Base-by-base conservation (phyloP, 2,329 filamentous ascomycete species). In the Phyllosticta citrichinensis region DNA sequence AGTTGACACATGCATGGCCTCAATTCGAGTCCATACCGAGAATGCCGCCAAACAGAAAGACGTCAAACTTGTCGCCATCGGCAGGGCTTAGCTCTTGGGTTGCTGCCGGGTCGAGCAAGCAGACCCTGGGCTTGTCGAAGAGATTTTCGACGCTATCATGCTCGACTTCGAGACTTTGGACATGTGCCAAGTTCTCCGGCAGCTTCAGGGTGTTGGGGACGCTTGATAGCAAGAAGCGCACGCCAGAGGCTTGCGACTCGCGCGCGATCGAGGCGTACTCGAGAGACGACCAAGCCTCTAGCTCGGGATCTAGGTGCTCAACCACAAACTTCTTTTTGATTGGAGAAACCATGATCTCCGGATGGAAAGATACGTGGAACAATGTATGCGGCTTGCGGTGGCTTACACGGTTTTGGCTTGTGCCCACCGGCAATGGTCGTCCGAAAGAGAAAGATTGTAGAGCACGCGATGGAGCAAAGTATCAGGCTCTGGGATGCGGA, bases 21-120 rank as follows among this genome's bases (percentile, higher is more conserved):
- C 30, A 55, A 25, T 52, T n/a, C 20, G 53, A 55, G 59, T 33
- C 64, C 78, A 70, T 79, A 94, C 91, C 94, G 64, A 99, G 78
- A 69, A 99, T 99, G 14, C 94, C 94, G 54, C 94, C 94, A 76
- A 99, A 99, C 54, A 99, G 77, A 71, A 97, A 99, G 10, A 89
- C 87, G 69, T 96, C 90, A 74, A 99, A 99, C 2, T 73, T 77
- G 35, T 89, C 84, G 22, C 85, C 89, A 76, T 99, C 94, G 62
- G 88, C 86, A 0, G 94, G 94, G 55, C 82, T 84, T 68, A 99
- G 75, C 70, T 99, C 94, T 70, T 87, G 84, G 64, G 83, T 80
- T 4, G 91, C 94, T 52, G 89, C 80, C 1, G 94, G 94, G 74
- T 99, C 94, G 55, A 99, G 80, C 64, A 99, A 80, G 72, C 94